Conservation (phyloP, 805 yeast species). For the Starmera pachycereana region DNA sequence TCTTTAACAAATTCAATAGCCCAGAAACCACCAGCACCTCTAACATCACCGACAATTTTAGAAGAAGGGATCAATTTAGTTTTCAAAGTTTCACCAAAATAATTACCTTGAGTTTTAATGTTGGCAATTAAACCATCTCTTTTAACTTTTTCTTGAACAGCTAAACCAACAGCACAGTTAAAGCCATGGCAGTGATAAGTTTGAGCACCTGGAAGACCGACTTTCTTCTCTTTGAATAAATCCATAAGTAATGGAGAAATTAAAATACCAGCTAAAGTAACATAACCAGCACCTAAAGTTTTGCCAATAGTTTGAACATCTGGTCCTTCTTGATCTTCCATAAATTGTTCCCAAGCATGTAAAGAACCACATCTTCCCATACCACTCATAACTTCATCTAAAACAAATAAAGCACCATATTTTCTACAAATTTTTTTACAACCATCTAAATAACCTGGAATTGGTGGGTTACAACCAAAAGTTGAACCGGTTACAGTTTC, state of each 20-base stretch:
- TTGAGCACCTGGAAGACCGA: constrained; percentile 32
- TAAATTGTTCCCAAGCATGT: constrained; percentile 34
- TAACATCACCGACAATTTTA: constrained; percentile 35
- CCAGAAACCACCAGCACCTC: constrained; percentile 50
- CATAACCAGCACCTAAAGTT: constrained; percentile 37
- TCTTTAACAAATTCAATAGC: constrained; percentile 40
- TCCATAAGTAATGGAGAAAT: constrained; percentile 27
- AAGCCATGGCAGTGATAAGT: constrained; percentile 38
- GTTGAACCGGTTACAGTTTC: constrained; percentile 41
- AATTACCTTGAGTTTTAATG: constrained; percentile 31
- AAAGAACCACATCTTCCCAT: constrained; percentile 40
- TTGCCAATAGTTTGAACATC: constrained; percentile 40
- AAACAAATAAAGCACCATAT: constrained; percentile 37
- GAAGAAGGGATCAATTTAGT: constrained; percentile 20
- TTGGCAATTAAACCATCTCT: constrained; percentile 27
- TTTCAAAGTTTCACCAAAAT: constrained; percentile 27
- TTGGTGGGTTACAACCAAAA: constrained; percentile 31
- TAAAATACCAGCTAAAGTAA: constrained; percentile 35
- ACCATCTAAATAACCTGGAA: constrained; percentile 37
- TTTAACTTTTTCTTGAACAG: constrained; percentile 32
- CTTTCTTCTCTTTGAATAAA: constrained; percentile 18
- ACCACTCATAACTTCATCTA: constrained; percentile 51
- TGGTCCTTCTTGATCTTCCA: constrained; percentile 29
- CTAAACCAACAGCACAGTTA: constrained; percentile 35
- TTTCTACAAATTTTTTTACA: constrained; percentile 36